These are phyloP conservation scores for Hypoxylon sp. DNA, from an alignment of 2,329 filamentous ascomycete species.

Conservation along the genomic window DNA sequence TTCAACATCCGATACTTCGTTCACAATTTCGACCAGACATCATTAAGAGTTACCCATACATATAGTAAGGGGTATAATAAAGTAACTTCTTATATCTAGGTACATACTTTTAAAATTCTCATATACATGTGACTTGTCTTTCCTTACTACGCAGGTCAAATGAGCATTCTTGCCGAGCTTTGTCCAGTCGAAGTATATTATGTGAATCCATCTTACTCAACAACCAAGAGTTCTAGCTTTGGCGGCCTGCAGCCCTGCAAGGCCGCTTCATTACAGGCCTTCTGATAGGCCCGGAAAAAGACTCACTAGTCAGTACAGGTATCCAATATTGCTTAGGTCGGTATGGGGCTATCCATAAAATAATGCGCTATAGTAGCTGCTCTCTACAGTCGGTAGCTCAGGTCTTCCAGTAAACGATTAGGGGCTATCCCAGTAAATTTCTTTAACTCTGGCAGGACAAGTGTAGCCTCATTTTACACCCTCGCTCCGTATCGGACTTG, in stretches of 20 bases:
- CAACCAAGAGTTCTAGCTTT: slow-evolving; percentile 11
- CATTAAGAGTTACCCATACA: not conserved
- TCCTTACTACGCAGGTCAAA: slow-evolving; percentile 39
- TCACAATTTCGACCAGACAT: not conserved
- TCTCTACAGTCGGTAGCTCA: not conserved
- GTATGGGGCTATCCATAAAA: not conserved
- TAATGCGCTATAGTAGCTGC: not conserved
- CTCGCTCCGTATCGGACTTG: slow-evolving; percentile 30
- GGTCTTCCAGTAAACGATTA: not conserved
- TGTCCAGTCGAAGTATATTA: slow-evolving; percentile 23
- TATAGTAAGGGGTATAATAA: not conserved
- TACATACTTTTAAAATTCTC: slow-evolving; percentile 23
- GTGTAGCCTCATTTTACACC: slow-evolving; percentile 6
- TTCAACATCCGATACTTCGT: slow-evolving; percentile 16
- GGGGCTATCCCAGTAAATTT: not conserved
- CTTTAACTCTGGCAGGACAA: not conserved
- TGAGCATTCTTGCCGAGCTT: slow-evolving; percentile 24
- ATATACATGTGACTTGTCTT: slow-evolving; percentile 22
- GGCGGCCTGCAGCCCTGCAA: slow-evolving; percentile 33
- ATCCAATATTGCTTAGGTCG: slow-evolving; percentile 2
- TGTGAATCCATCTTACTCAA: slow-evolving; percentile 26
- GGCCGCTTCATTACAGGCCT: slow-evolving; percentile 9
- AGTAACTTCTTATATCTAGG: not conserved
- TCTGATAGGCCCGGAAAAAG: slow-evolving; percentile 40
- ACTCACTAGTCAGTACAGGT: slow-evolving; percentile 15